These are phyloP conservation scores for Verticillium nonalfalfae DNA, from an alignment of 2,329 filamentous ascomycete genomes.

Conservation along the genomic window DNA sequence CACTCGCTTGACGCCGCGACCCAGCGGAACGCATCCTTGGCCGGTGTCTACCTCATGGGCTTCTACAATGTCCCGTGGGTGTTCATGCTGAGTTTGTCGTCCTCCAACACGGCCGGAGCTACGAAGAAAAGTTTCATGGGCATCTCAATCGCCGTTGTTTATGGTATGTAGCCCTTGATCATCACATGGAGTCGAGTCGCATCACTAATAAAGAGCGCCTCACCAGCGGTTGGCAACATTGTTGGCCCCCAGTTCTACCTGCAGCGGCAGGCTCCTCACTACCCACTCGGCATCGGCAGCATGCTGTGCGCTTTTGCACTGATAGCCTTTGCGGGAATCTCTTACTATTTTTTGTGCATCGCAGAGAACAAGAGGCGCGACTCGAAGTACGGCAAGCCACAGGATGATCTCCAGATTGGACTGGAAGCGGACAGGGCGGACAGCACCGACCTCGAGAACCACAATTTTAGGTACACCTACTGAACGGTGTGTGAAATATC, in stretches of 20 bases:
- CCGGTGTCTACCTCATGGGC: slow-evolving; percentile 23
- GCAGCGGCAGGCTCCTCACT: slow-evolving; percentile 47
- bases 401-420: slow-evolving; percentile 47
- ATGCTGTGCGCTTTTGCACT: slow-evolving; percentile 42
- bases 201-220: slow-evolving; percentile 26
- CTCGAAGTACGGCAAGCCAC: slow-evolving; percentile 51
- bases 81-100: slow-evolving; percentile 29
- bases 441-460: slow-evolving; percentile 55
- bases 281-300: slow-evolving; percentile 47
- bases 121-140: slow-evolving; percentile 58
- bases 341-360: slow-evolving; percentile 34
- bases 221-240: slow-evolving; percentile 57
- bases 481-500: slow-evolving; percentile 15
- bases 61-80: slow-evolving; percentile 35
- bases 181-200: slow-evolving; percentile 15
- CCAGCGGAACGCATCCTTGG: slow-evolving; percentile 16
- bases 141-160: slow-evolving; percentile 19
- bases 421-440: slow-evolving; percentile 40
- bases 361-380: slow-evolving; percentile 46
- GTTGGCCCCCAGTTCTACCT: slow-evolving; percentile 58
- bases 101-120: slow-evolving; percentile 59
- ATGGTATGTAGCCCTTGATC: slow-evolving; percentile 4
- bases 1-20: slow-evolving; percentile 13
- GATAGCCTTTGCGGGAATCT: slow-evolving; percentile 1
- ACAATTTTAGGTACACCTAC: slow-evolving; percentile 62